Percentiles rank a stretch among this genome's conserved stretches.
Conservation (phyloP, 1,139 yeast genomes). For the Candida albicans region DNA sequence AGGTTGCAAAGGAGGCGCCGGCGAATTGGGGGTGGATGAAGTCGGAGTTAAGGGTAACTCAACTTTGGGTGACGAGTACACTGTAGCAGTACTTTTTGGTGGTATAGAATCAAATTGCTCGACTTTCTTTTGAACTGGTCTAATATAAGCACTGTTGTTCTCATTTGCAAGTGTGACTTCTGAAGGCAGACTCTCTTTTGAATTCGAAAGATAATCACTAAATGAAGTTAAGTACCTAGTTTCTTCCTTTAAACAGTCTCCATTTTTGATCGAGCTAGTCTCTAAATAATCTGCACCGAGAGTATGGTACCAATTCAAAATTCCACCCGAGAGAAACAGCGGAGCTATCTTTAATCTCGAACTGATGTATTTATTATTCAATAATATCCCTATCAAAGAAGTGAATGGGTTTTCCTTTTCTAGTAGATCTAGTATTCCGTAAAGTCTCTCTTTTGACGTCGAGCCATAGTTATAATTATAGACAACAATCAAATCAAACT, state of each 20-base stretch:
- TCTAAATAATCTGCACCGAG: conserved; percentile 34
- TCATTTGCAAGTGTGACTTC: background rate
- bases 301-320: conserved; percentile 35
- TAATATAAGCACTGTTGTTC: conserved; percentile 3
- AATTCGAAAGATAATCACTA: conserved; percentile 42
- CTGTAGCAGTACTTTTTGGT: background rate
- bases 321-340: conserved; percentile 42
- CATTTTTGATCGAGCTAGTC: conserved; percentile 14
- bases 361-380: conserved; percentile 38
- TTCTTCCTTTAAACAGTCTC: background rate
- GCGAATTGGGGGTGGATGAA: conserved; percentile 1
- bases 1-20: conserved; percentile 4
- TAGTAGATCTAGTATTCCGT: conserved; percentile 23
- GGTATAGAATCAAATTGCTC: conserved; percentile 7
- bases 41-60: background rate
- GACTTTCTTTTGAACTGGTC: conserved; percentile 5
- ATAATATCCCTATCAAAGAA: conserved; percentile 54
- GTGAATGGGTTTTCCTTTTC: conserved; percentile 38
- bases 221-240: conserved; percentile 33
- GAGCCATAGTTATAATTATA: conserved; percentile 50
- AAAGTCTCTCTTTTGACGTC: conserved; percentile 28
- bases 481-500: conserved; percentile 60
- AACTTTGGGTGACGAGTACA: conserved; percentile 1
- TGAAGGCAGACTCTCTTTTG: conserved; percentile 18
- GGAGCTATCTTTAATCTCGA: conserved; percentile 37